phyloP scores from a whole-genome alignment of 495 filamentous ascomycete genomes.

The Geopyxis carbonaria region DNA sequence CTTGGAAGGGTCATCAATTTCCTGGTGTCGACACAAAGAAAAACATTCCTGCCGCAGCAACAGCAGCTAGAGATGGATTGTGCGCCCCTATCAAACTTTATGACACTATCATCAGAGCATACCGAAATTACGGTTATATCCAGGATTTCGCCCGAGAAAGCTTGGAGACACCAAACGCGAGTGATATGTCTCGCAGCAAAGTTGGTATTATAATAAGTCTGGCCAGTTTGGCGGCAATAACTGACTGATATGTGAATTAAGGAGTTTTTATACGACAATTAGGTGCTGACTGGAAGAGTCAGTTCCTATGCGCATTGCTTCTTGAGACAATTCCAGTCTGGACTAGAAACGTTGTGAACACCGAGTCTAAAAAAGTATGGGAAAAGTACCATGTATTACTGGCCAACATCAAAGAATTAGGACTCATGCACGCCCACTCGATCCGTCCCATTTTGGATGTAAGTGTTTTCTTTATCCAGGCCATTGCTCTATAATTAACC shows the following conservation, averaged over 20 bases:
- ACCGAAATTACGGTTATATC: constrained; percentile 42
- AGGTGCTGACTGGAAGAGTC: constrained; percentile 58
- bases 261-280: constrained; percentile 68
- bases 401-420: constrained; percentile 28
- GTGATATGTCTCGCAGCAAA: too few species aligned
- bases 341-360: constrained; percentile 13
- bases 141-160: constrained; percentile 29
- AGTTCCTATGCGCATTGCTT: constrained; percentile 52
- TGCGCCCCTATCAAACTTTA: constrained; percentile 56
- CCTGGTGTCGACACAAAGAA: constrained; percentile 30
- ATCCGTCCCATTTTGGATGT: constrained; percentile 12
- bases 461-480: constrained; percentile 9
- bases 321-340: constrained; percentile 39
- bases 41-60: constrained; percentile 34
- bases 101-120: constrained; percentile 46
- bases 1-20: constrained; percentile 45
- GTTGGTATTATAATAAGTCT: too few species aligned
- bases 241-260: too few species aligned
- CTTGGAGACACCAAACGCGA: too few species aligned
- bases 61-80: constrained; percentile 55
- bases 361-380: constrained; percentile 1
- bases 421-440: constrained; percentile 30
- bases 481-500: constrained; percentile 25
- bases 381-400: constrained; percentile 33
- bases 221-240: too few species aligned